A percentile compares a stretch with the other conserved stretches of the same genome.
Conservation (phyloP, 2,329 filamentous ascomycete genomes). For the Triangularia verruculosa region DNA sequence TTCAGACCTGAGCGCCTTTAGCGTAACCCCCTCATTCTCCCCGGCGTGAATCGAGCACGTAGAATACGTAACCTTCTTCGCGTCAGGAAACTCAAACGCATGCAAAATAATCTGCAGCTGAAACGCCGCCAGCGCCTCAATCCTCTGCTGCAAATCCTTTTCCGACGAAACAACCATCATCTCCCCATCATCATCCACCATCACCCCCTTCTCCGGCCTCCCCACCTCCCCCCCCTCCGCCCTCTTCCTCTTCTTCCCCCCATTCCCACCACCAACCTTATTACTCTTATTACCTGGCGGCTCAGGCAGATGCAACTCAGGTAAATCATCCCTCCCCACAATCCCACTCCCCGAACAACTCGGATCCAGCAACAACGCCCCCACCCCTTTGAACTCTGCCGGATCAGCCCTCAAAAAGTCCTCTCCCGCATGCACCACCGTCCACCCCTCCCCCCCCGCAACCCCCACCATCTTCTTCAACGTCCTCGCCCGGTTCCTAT, state of each 20-base stretch:
- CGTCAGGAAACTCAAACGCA: conserved; percentile 76
- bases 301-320: conserved; percentile 59
- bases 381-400: conserved; percentile 54
- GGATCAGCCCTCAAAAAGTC: conserved; percentile 82
- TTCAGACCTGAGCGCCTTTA: conserved; percentile 65
- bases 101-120: conserved; percentile 80
- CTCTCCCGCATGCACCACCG: conserved; percentile 67
- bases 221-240: conserved; percentile 34
- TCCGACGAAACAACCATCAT: conserved; percentile 51
- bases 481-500: conserved; percentile 66
- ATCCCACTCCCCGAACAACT: conserved; percentile 97
- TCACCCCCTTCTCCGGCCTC: conserved; percentile 29
- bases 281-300: conserved; percentile 14
- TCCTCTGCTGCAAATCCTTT: conserved; percentile 58
- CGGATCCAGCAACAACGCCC: conserved; percentile 80
- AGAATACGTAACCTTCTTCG: conserved; percentile 79
- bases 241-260: conserved; percentile 44
- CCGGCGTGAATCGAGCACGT: conserved; percentile 85
- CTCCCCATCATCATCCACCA: conserved; percentile 54
- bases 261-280: conserved; percentile 6
- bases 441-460: conserved; percentile 66
- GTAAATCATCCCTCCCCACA: conserved; percentile 78
- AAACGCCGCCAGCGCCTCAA: conserved; percentile 73
- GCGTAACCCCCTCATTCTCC: conserved; percentile 86
- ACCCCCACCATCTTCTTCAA: conserved; percentile 80